phyloP scores from a whole-genome alignment of 2,329 filamentous ascomycete genomes.

The Phyllosticta capitalensis region DNA sequence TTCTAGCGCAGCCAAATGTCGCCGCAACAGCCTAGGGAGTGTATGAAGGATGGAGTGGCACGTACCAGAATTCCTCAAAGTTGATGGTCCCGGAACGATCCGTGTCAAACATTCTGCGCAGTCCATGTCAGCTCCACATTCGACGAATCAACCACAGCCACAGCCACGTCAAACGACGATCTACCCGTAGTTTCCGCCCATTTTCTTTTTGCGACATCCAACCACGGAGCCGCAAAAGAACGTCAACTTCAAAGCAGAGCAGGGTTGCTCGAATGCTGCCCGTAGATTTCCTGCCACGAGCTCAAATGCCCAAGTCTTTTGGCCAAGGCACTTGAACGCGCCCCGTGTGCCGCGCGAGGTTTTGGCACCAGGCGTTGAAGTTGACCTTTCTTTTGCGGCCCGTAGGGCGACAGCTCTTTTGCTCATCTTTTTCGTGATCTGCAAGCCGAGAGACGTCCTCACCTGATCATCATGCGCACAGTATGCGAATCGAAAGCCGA shows the following conservation, averaged over 20 bases:
- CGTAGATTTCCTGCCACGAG: no score
- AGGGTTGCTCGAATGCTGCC: no score
- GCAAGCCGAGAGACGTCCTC: background rate
- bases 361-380: no score
- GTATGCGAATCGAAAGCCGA: conserved; percentile 88
- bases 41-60: background rate
- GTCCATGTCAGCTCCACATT: background rate
- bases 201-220: background rate
- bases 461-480: conserved; percentile 91
- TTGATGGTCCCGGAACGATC: conserved; percentile 82
- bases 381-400: no score
- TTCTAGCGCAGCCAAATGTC: no score
- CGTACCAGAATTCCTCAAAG: conserved; percentile 82
- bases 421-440: background rate
- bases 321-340: no score
- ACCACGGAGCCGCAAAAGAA: background rate
- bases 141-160: background rate
- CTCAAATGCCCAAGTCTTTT: no score
- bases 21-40: no score
- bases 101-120: conserved; percentile 81
- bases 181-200: background rate
- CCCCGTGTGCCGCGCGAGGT: no score
- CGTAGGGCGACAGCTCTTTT: background rate
- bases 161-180: background rate
- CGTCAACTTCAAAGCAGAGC: no score